A percentile compares a stretch with the other conserved stretches of the same genome.
Conservation (phyloP, 75 land plant species). For the Cunninghamia lanceolata region DNA sequence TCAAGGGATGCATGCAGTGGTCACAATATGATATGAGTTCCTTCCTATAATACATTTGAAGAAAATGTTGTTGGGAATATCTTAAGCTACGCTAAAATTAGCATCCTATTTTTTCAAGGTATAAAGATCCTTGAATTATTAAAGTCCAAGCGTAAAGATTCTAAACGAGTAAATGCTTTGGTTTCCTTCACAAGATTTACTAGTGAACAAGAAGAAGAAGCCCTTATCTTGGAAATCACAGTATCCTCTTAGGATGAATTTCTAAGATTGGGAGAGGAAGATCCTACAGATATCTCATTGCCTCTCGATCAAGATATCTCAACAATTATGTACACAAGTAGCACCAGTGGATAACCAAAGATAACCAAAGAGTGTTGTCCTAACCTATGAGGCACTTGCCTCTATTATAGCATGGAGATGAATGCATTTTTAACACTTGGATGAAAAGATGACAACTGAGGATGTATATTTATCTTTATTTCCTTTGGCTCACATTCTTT, state of each 20-base stretch:
- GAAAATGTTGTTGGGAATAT: no score
- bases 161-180: no score
- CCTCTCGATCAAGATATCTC: constrained; percentile 66
- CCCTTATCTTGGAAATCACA: no score
- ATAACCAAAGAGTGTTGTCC: constrained; percentile 87
- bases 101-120: no score
- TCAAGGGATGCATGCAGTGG: constrained; percentile 59
- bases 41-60: no score
- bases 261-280: constrained; percentile 44
- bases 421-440: constrained; percentile 58
- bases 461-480: constrained; percentile 90
- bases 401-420: constrained; percentile 51
- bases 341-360: constrained; percentile 96
- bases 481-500: constrained; percentile 93
- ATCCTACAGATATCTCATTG: constrained; percentile 49
- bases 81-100: no score
- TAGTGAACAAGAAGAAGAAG: no score
- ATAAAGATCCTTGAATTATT: no score
- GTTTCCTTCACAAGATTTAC: no score
- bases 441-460: constrained; percentile 78
- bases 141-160: no score
- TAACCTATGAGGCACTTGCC: constrained; percentile 69
- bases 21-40: no score
- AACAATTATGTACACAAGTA: constrained; percentile 99
- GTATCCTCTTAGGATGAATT: no score